Conservation (phyloP, 1,284 basidiomycete species). For the Ustilago bromivora region DNA sequence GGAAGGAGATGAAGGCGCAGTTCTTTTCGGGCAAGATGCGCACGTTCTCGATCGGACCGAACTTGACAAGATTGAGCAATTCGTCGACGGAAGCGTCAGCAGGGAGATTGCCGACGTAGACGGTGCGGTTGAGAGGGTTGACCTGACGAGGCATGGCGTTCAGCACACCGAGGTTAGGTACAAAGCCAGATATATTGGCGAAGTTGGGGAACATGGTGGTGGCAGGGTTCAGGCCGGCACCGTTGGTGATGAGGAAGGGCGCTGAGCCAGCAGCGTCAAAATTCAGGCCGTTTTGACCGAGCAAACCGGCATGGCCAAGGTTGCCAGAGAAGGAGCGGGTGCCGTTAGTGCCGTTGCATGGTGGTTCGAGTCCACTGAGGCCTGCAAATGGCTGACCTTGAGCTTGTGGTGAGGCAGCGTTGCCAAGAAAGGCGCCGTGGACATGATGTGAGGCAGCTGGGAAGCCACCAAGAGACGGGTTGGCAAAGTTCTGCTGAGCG, state of each 20-base stretch:
- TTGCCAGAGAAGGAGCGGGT: conserved; percentile 55
- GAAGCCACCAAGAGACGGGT: conserved; percentile 18
- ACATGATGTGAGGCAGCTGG: conserved; percentile 18
- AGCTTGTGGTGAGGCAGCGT: conserved; percentile 19
- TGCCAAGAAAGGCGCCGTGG: conserved; percentile 29
- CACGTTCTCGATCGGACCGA: conserved; percentile 94
- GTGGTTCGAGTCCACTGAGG: conserved; percentile 37
- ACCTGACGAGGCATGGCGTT: conserved; percentile 35
- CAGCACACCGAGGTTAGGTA: conserved; percentile 38
- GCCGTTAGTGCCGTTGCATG: conserved; percentile 51
- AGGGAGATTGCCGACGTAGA: conserved; percentile 96
- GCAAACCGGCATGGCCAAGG: conserved; percentile 35
- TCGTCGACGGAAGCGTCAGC: conserved; percentile 97
- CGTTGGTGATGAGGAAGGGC: conserved; percentile 36
- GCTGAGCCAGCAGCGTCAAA: conserved; percentile 34
- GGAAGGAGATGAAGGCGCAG: conserved; percentile 90
- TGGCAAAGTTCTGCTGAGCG: conserved; percentile 39
- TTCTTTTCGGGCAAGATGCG: conserved; percentile 96
- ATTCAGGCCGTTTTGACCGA: conserved; percentile 25
- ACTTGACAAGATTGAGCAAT: conserved; percentile 95
- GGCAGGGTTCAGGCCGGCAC: conserved; percentile 24
- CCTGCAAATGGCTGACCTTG: conserved; percentile 35
- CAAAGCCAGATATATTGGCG: conserved; percentile 31
- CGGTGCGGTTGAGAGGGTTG: conserved; percentile 76
- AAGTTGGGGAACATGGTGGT: conserved; percentile 43